Percentiles rank a stretch among this genome's conserved stretches.
Evolutionary conservation across 768 basidiomycete genomes (phyloP).

Genomic region (Favolaschia claudopus): DNA sequence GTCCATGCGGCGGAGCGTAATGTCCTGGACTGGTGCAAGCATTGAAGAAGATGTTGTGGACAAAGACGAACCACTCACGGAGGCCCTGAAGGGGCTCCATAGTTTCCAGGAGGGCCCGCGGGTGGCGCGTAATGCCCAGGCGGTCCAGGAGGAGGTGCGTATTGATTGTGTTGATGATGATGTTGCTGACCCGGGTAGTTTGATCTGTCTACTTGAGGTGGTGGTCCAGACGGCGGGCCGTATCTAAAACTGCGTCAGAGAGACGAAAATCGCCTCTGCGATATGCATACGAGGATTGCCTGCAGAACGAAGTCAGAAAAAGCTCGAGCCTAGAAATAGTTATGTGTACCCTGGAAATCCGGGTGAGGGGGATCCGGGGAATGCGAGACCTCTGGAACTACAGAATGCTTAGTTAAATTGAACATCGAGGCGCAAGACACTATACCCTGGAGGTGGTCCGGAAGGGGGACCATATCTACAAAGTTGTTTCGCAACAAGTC

Average conservation of each 20-base stretch:
- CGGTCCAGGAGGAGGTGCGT: conserved; percentile 29
- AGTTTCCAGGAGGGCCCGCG: conserved; percentile 30
- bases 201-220: conserved; percentile 39
- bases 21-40: conserved; percentile 22
- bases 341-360: conserved; percentile 14
- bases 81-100: conserved; percentile 24
- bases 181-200: conserved; percentile 54
- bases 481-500: not conserved
- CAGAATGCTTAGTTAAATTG: not conserved
- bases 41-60: conserved; percentile 5
- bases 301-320: conserved; percentile 14
- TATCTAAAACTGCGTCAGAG: conserved; percentile 31
- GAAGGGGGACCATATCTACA: conserved; percentile 21
- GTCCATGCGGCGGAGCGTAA: conserved; percentile 38
- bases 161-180: conserved; percentile 41
- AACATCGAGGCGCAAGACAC: not conserved
- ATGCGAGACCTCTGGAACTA: not conserved
- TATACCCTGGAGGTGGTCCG: conserved; percentile 21
- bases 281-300: conserved; percentile 14
- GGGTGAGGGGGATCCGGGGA: not conserved
- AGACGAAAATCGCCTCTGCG: not conserved
- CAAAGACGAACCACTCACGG: conserved; percentile 23
- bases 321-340: not conserved
- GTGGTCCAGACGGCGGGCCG: conserved; percentile 42
- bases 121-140: conserved; percentile 35